Conservation (phyloP, 768 basidiomycete species). For the Leccinum aurantiacum region DNA sequence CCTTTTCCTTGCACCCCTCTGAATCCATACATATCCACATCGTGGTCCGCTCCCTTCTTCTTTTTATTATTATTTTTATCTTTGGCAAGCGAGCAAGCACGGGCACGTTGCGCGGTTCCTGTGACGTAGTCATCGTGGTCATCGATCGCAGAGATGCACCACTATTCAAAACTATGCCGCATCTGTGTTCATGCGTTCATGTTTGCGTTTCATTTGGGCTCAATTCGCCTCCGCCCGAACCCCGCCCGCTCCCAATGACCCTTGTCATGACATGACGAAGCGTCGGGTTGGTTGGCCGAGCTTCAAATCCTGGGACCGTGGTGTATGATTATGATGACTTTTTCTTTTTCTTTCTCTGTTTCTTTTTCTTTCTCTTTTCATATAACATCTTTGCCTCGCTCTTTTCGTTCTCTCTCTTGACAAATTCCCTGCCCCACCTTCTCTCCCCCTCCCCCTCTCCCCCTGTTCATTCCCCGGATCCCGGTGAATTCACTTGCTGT, state of each 20-base stretch:
- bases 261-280: slow-evolving; percentile 1
- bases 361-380: slow-evolving; percentile 6
- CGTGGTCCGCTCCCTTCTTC: slow-evolving; percentile 14
- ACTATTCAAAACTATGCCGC: neutral
- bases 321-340: neutral
- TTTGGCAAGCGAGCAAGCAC: neutral
- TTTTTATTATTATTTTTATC: neutral
- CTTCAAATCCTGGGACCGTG: neutral
- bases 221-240: slow-evolving; percentile 26
- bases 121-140: slow-evolving; percentile 26
- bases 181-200: slow-evolving; percentile 12
- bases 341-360: neutral
- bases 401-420: slow-evolving; percentile 5
- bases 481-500: slow-evolving; percentile 18
- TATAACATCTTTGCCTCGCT: slow-evolving; percentile 5
- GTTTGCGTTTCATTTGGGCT: neutral
- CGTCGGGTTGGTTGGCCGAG: neutral
- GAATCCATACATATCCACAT: slow-evolving; percentile 15
- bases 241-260: slow-evolving; percentile 11
- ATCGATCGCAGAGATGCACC: neutral
- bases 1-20: neutral
- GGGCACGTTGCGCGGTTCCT: slow-evolving; percentile 22
- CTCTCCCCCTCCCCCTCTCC: neutral
- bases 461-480: slow-evolving; percentile 4
- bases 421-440: neutral